These are phyloP conservation scores for Podaxis rugospora DNA, from an alignment of 768 basidiomycete species.

Conservation along the genomic window DNA sequence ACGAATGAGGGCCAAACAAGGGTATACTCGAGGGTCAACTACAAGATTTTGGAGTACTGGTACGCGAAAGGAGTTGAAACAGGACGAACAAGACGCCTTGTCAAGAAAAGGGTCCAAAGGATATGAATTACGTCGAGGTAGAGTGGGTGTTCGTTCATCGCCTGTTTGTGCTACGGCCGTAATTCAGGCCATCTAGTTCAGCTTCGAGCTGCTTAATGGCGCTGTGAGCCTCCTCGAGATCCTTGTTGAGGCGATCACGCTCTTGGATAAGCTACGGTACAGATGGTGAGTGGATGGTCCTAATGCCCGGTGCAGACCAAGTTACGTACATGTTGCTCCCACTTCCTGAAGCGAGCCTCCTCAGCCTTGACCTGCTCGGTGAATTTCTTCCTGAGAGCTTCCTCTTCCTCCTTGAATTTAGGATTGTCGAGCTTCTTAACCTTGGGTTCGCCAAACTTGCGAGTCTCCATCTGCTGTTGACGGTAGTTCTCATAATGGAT, in stretches of 20 bases:
- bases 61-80: neutral
- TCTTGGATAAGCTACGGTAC: conserved; percentile 85
- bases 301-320: conserved; percentile 1
- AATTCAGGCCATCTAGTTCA: conserved; percentile 86
- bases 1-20: conserved; percentile 1
- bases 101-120: neutral
- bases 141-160: conserved; percentile 35
- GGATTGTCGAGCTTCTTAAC: conserved; percentile 99
- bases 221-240: conserved; percentile 89
- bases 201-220: conserved; percentile 89
- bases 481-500: conserved; percentile 97
- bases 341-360: conserved; percentile 95
- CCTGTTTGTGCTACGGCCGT: conserved; percentile 69
- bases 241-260: conserved; percentile 98
- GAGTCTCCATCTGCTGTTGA: conserved; percentile 98
- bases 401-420: conserved; percentile 99
- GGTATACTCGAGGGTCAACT: conserved; percentile 1
- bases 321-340: conserved; percentile 91
- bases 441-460: conserved; percentile 98
- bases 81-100: neutral
- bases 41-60: conserved; percentile 13
- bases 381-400: conserved; percentile 92
- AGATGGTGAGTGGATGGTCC: conserved; percentile 13
- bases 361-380: conserved; percentile 99
- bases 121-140: neutral